Evolutionary conservation across 2,329 filamentous ascomycete species (phyloP).

Genomic region (Lasiodiplodia theobromae): DNA sequence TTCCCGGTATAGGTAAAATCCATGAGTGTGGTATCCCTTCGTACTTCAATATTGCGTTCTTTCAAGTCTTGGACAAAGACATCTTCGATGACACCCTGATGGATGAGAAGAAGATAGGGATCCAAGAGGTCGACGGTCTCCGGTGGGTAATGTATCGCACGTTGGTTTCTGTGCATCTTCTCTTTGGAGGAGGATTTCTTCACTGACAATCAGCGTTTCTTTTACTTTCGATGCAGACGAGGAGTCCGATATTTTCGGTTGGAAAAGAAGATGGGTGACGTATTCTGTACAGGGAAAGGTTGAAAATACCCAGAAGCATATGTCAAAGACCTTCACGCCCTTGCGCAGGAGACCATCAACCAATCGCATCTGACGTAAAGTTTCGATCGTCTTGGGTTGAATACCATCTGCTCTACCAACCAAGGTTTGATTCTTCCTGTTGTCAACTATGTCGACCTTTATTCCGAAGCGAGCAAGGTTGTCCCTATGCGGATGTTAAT

Average conservation of each 20-base stretch:
- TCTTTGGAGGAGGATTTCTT: constrained; percentile 44
- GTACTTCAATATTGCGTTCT: constrained; percentile 68
- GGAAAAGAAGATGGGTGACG: not conserved
- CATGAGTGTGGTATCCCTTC: constrained; percentile 67
- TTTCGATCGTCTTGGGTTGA: constrained; percentile 81
- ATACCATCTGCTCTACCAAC: constrained; percentile 75
- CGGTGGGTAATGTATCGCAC: constrained; percentile 71
- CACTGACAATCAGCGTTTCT: not conserved
- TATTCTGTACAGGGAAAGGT: not conserved
- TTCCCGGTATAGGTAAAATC: constrained; percentile 55
- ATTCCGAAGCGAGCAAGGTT: constrained; percentile 71
- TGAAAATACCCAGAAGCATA: constrained; percentile 71
- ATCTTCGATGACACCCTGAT: constrained; percentile 78
- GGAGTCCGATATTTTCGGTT: not conserved
- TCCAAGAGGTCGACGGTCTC: constrained; percentile 59
- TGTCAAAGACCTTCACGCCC: constrained; percentile 75
- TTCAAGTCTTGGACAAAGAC: constrained; percentile 73
- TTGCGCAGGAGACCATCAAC: constrained; percentile 71
- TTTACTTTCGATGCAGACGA: not conserved
- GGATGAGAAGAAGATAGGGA: constrained; percentile 63
- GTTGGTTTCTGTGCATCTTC: constrained; percentile 65
- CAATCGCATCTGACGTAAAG: constrained; percentile 73
- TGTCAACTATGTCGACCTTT: constrained; percentile 70
- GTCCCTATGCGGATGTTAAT: constrained; percentile 45
- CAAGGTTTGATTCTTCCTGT: constrained; percentile 70